A percentile compares a stretch with the other conserved stretches of the same genome.
Evolutionary conservation across 192 early-diverging fungal genomes (phyloP).

Genomic region (Rhizophagus clarus): DNA sequence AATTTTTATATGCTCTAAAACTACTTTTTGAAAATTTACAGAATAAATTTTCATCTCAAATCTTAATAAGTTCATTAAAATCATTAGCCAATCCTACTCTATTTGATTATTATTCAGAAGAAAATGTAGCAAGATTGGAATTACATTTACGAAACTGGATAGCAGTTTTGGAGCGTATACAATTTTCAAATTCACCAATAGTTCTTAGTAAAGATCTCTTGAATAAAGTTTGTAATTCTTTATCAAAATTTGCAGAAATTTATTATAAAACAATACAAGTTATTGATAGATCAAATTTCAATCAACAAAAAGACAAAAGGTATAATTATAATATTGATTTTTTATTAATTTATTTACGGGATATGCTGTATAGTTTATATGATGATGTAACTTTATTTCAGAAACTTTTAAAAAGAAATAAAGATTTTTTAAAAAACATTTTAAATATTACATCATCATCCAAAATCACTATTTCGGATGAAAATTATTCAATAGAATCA

Average conservation of each 20-base stretch:
- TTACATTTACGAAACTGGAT: neutral
- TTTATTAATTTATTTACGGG: constrained; percentile 12
- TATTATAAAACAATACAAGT: neutral
- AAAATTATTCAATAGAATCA: too few relatives aligned
- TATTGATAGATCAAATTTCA: too few relatives aligned
- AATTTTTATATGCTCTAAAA: neutral
- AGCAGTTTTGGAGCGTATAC: neutral
- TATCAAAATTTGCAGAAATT: neutral
- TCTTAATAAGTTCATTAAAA: neutral
- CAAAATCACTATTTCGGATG: too few relatives aligned
- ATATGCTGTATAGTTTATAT: neutral
- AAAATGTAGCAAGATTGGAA: neutral
- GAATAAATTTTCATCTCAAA: neutral
- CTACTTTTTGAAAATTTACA: neutral
- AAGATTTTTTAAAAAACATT: neutral
- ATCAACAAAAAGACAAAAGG: too few relatives aligned
- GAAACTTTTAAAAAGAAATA: neutral
- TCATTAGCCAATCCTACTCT: neutral
- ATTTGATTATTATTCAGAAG: neutral
- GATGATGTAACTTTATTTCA: neutral
- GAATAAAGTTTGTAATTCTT: neutral
- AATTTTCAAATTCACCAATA: neutral
- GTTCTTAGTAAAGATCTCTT: neutral
- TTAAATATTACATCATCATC: neutral
- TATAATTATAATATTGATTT: constrained; percentile 12